Evolutionary conservation across 2,329 filamentous ascomycete genomes (phyloP).

Genomic region (Fusarium oligoseptatum): DNA sequence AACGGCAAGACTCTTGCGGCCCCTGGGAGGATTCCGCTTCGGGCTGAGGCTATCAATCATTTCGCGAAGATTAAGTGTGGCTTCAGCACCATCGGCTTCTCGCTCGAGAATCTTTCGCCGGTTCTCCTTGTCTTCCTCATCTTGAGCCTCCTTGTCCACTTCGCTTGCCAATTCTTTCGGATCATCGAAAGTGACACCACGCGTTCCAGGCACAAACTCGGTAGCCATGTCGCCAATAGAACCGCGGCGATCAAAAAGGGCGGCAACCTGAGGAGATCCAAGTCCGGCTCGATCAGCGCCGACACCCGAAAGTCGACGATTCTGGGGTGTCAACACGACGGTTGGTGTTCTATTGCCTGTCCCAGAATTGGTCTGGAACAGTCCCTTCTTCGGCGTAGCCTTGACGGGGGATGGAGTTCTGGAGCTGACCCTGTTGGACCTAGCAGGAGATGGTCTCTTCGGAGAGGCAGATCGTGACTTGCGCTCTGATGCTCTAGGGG

Average conservation of each 20-base stretch:
- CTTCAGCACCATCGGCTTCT: slow-evolving; percentile 63
- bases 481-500: slow-evolving; percentile 22
- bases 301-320: slow-evolving; percentile 73
- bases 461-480: slow-evolving; percentile 38
- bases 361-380: slow-evolving; percentile 67
- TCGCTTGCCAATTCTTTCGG: slow-evolving; percentile 73
- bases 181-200: slow-evolving; percentile 73
- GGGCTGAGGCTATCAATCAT: slow-evolving; percentile 85
- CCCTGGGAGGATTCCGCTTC: slow-evolving; percentile 75
- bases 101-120: slow-evolving; percentile 68
- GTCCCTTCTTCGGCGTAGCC: slow-evolving; percentile 45
- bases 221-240: slow-evolving; percentile 78
- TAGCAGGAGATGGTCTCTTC: slow-evolving; percentile 25
- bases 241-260: slow-evolving; percentile 76
- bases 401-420: slow-evolving; percentile 45
- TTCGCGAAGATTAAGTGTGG: slow-evolving; percentile 77
- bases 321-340: slow-evolving; percentile 67
- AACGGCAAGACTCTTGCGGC: slow-evolving; percentile 82
- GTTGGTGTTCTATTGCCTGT: slow-evolving; percentile 73
- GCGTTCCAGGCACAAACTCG: slow-evolving; percentile 70
- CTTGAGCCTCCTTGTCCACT: slow-evolving; percentile 69
- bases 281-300: slow-evolving; percentile 78
- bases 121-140: slow-evolving; percentile 73
- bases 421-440: slow-evolving; percentile 27
- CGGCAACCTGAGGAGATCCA: slow-evolving; percentile 80